phyloP scores from a whole-genome alignment of 305 asterid species.

The Fraxinus albicans region DNA sequence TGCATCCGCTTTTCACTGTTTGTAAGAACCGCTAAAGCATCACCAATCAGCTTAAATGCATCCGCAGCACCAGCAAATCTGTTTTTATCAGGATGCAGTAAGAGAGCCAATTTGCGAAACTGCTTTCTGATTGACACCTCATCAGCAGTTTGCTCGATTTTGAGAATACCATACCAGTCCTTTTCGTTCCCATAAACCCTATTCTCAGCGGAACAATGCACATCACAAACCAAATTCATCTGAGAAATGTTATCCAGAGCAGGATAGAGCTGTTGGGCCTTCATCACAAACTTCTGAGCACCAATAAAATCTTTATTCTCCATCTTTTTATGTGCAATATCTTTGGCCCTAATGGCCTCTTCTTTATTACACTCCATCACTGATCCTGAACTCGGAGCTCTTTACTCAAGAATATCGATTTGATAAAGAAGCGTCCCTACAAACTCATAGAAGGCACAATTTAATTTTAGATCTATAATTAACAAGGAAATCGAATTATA shows the following conservation, averaged over 20 bases:
- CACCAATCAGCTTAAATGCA: constrained; percentile 51
- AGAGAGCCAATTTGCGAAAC: constrained; percentile 47
- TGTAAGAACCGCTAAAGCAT: constrained; percentile 47
- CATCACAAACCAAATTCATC: constrained; percentile 56
- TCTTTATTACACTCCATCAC: constrained; percentile 48
- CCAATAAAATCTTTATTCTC: constrained; percentile 45
- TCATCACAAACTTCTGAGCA: constrained; percentile 39
- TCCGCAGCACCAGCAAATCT: constrained; percentile 54
- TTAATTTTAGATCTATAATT: neutral
- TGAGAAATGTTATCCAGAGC: constrained; percentile 40
- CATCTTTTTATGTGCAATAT: constrained; percentile 50
- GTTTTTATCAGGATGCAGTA: constrained; percentile 67
- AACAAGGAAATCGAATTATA: neutral
- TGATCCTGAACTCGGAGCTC: neutral
- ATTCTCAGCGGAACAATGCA: constrained; percentile 47
- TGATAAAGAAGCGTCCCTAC: constrained; percentile 16
- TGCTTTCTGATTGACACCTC: constrained; percentile 41
- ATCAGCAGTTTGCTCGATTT: constrained; percentile 44
- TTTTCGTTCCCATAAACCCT: constrained; percentile 33
- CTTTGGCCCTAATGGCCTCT: constrained; percentile 47
- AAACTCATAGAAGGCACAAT: neutral
- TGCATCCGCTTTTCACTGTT: constrained; percentile 30
- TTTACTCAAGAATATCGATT: constrained; percentile 1
- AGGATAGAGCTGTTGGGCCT: constrained; percentile 53
- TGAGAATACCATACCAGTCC: constrained; percentile 51